Conservation (phyloP, 2,329 filamentous ascomycete genomes). For the Sarocladium oryzae region DNA sequence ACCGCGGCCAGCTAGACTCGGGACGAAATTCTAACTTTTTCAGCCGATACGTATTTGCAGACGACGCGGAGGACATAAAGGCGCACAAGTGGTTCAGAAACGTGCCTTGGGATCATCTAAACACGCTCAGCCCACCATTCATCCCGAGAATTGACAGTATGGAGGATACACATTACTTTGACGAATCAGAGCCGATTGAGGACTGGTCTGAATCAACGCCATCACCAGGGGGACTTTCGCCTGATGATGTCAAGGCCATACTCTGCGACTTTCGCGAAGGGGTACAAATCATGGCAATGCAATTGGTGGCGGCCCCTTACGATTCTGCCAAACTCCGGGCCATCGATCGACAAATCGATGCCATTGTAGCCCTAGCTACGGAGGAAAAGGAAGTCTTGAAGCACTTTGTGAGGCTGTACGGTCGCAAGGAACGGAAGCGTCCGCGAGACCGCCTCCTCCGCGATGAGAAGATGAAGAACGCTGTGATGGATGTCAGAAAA, state of each 20-base stretch:
- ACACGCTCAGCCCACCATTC: constrained; percentile 68
- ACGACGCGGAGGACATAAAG: constrained; percentile 88
- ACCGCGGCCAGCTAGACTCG: constrained; percentile 29
- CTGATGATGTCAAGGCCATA: constrained; percentile 23
- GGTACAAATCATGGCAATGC: constrained; percentile 37
- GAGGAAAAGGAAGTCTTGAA: constrained; percentile 38
- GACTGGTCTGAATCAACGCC: constrained; percentile 49
- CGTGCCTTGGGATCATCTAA: constrained; percentile 71
- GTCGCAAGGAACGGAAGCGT: constrained; percentile 64
- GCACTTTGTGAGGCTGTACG: constrained; percentile 44
- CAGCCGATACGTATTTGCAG: constrained; percentile 64
- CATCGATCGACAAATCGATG: constrained; percentile 43
- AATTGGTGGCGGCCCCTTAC: constrained; percentile 41
- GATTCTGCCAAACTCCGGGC: constrained; percentile 41
- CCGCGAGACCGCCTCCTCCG: constrained; percentile 80
- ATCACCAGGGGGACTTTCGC: constrained; percentile 22
- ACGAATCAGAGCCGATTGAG: constrained; percentile 68
- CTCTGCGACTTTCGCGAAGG: constrained; percentile 32
- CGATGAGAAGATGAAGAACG: constrained; percentile 58
- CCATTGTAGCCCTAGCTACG: constrained; percentile 23
- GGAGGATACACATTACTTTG: constrained; percentile 85
- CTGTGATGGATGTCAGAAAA: constrained; percentile 75
- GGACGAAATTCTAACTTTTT: constrained; percentile 18
- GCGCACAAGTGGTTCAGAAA: constrained; percentile 77
- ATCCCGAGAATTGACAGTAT: constrained; percentile 62